Base-by-base conservation (phyloP, 768 basidiomycete genomes). In the Psilocybe tampanensis region DNA sequence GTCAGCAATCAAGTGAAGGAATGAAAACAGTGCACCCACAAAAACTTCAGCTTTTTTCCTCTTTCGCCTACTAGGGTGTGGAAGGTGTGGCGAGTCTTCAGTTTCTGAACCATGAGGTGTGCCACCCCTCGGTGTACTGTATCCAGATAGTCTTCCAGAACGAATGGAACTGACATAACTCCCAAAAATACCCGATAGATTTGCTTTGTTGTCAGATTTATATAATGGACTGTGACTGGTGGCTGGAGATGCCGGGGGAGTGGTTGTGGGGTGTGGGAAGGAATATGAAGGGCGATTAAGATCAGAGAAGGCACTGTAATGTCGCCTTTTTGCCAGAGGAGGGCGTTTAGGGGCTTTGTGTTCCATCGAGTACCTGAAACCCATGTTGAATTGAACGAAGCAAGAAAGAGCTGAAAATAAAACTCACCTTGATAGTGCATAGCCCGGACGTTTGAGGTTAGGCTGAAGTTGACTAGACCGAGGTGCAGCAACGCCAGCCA, bases 1-100 rank as follows among this genome's bases (percentile, higher is more conserved):
- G 44, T 54, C n/a, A 54, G n/a, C 19, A 8, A 42, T 41, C 12
- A 33, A 51, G 17, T 51, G n/a, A 54, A 45, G 5, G 34, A 19
- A 8, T 13, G 11, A 18, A 19, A 51, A 23, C 13, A 8, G 36
- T 8, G 36, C 36, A 74, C 86, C 64, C 66, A 92, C 91, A 68
- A 84, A 93, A 55, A 92, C 81, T 70, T 92, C 86, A 4, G 88
- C 85, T 70, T 86, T 86, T 75, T 82, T 86, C 66, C 87, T 77
- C 68, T 86, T 86, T 45, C 74, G 80, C 66, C 77, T 80, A 55
- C 64, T 51, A 21, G 32, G 42, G n/a, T 34, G 54, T 19, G 54
- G 23, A 24, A 42, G 23, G 42, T 65, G 59, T 26, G 29, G 22
- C 21, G 62, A 64, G 19, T 59, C 55, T 56, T 53, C 57, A 11